These are phyloP conservation scores for Lentinus polychrous DNA, from an alignment of 1,284 basidiomycete species.

Conservation along the genomic window DNA sequence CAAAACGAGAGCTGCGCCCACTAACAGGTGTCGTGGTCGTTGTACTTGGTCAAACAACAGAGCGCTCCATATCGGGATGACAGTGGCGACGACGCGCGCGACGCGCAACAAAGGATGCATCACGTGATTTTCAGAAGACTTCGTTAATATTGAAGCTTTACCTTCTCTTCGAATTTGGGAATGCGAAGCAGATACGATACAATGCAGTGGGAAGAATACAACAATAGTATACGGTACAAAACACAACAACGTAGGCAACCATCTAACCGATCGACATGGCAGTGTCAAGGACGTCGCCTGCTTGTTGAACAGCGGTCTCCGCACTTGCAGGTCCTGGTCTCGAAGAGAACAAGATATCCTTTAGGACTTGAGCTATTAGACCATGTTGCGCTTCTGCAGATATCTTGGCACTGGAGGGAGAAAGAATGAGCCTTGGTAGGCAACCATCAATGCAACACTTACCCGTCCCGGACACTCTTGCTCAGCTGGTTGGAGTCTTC, in stretches of 20 bases:
- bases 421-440: background rate
- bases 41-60: too few relatives aligned
- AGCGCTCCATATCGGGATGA: too few relatives aligned
- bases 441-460: conserved; percentile 21
- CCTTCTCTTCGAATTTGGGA: too few relatives aligned
- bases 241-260: conserved; percentile 4
- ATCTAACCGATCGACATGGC: conserved; percentile 15
- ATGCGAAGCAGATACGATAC: conserved; percentile 6
- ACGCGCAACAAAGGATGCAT: too few relatives aligned
- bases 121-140: background rate
- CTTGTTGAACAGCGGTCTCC: too few relatives aligned
- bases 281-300: conserved; percentile 11
- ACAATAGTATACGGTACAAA: conserved; percentile 3
- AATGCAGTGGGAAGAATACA: conserved; percentile 1
- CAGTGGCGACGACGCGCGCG: too few relatives aligned
- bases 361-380: conserved; percentile 83
- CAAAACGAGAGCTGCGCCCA: too few relatives aligned
- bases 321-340: conserved; percentile 30
- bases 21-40: too few relatives aligned
- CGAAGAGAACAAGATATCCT: conserved; percentile 77
- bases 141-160: background rate
- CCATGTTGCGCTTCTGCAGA: conserved; percentile 88
- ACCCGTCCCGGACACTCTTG: conserved; percentile 85
- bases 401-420: conserved; percentile 62
- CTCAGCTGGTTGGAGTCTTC: conserved; percentile 71